Evolutionary conservation across 2,329 filamentous ascomycete genomes (phyloP), one percentile per base, ranked within the genome.

Genomic region (Fusarium tanahbumbuense): DNA sequence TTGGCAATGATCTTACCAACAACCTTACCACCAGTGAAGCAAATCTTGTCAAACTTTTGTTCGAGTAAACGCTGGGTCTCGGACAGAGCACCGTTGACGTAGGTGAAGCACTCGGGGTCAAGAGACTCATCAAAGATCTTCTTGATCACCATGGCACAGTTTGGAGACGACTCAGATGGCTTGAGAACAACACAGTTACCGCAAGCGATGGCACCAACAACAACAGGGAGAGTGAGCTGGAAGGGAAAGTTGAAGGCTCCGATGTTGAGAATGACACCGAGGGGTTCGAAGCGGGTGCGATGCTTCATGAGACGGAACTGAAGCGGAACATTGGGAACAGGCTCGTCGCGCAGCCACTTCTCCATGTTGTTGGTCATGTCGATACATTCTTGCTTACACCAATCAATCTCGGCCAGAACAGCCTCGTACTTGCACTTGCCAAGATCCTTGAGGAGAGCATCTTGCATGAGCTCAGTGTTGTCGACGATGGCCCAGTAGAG

Each of bases 41-140:
- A 94, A 76, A 99, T 97, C 87, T 98, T 98, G 83, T 97, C 94
- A 91, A 94, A 99, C 80, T 95, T 95, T 83, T 94, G 89, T 61
- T 95, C 89, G 34, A 99, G 87, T 46, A 98, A 83, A 15, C 89
- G 90, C 47, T 92, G 93, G 6, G 92, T 94, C 84, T 97, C 93
- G 6, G 91, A 86, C 22, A 97, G 82, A 28, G 84, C 90, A 64
- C 96, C 96, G 78, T 98, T 96, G 72, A 98, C 85, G 62, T 93
- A 88, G 37, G 85, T 83, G 81, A 93, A 98, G 73, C 90, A 91
- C 18, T 89, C 87, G 3, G 89, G 88, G 78, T 98, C 96, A 56
- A 99, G 89, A 41, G 87, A 87, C 42, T 88, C 86, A 76, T 92
- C 88, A 50, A 98, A 81, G 72, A 98, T 88, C 81, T 92, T 91